These are phyloP conservation scores for Herpetospermum pedunculosum DNA, from an alignment of 306 rosid species.

Conservation along the genomic window DNA sequence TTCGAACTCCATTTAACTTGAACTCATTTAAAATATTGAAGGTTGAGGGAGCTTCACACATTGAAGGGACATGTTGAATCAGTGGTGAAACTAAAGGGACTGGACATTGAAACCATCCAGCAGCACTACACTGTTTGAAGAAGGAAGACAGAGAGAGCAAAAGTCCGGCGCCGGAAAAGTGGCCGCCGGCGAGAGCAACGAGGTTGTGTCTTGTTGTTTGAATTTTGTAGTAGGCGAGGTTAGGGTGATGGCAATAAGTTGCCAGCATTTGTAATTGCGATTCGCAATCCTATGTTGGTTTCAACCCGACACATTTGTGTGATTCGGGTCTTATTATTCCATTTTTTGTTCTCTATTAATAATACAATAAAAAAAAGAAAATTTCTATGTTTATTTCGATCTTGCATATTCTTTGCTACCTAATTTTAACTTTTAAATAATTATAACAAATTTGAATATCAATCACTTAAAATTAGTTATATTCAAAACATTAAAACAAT, in stretches of 20 bases:
- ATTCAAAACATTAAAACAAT: too few relatives aligned
- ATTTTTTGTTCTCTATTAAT: neutral
- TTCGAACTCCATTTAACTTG: too few relatives aligned
- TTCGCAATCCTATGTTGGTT: neutral
- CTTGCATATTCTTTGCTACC: too few relatives aligned
- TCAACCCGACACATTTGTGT: neutral
- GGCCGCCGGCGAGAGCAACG: neutral
- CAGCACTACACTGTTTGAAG: conserved; percentile 72
- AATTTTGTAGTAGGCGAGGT: neutral
- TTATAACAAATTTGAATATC: too few relatives aligned
- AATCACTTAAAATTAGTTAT: too few relatives aligned
- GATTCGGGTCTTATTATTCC: neutral
- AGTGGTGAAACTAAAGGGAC: conserved; percentile 80
- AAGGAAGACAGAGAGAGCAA: neutral
- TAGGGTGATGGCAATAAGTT: conserved; percentile 1
- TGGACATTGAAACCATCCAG: conserved; percentile 79
- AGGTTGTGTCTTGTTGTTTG: neutral
- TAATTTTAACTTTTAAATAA: too few relatives aligned
- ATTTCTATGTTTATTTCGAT: too few relatives aligned
- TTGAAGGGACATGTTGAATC: conserved; percentile 89
- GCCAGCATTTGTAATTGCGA: neutral
- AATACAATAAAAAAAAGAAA: neutral
- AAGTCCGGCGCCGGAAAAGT: neutral
- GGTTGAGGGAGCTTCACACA: conserved; percentile 88
- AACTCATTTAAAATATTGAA: conserved; percentile 9